A percentile compares a stretch with the other conserved stretches of the same genome.
Evolutionary conservation across 108 stramenopile genomes (phyloP).

Genomic region (Discostella pseudostelligera): DNA sequence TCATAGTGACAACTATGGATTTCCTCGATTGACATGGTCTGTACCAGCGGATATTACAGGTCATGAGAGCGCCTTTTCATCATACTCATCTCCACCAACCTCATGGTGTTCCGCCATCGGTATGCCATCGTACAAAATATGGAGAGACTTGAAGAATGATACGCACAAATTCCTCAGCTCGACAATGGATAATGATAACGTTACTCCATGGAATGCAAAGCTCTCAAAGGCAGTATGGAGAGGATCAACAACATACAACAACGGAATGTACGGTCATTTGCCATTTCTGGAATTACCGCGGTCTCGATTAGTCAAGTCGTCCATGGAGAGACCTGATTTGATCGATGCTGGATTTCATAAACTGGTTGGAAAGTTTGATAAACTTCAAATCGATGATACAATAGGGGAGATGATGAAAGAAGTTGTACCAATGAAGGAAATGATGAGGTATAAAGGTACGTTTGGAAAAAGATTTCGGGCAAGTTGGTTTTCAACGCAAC

Average conservation of each 20-base stretch:
- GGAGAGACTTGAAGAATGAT: slow-evolving; percentile 19
- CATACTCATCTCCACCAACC: neutral
- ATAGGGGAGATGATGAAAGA: slow-evolving; percentile 17
- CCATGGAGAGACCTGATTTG: slow-evolving; percentile 24
- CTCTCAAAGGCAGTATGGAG: slow-evolving; percentile 43
- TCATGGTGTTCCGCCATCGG: slow-evolving; percentile 33
- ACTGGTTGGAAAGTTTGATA: slow-evolving; percentile 32
- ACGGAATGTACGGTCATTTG: slow-evolving; percentile 33
- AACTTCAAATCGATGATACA: neutral
- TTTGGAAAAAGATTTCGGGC: neutral
- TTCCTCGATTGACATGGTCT: slow-evolving; percentile 44
- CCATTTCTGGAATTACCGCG: slow-evolving; percentile 30
- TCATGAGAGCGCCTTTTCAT: neutral
- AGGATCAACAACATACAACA: slow-evolving; percentile 46
- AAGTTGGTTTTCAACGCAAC: neutral
- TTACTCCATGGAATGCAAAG: slow-evolving; percentile 40
- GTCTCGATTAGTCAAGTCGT: slow-evolving; percentile 19
- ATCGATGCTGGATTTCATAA: slow-evolving; percentile 46
- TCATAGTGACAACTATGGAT: slow-evolving; percentile 26
- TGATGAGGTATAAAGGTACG: slow-evolving; percentile 48
- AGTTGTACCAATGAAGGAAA: slow-evolving; percentile 31
- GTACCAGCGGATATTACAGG: slow-evolving; percentile 22
- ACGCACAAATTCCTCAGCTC: neutral
- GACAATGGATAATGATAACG: slow-evolving; percentile 6
- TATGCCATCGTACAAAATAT: slow-evolving; percentile 44